A percentile compares a stretch with the other conserved stretches of the same genome.
Conservation (phyloP, 2,329 filamentous ascomycete species). For the Paraconiothyrium brasiliense region DNA sequence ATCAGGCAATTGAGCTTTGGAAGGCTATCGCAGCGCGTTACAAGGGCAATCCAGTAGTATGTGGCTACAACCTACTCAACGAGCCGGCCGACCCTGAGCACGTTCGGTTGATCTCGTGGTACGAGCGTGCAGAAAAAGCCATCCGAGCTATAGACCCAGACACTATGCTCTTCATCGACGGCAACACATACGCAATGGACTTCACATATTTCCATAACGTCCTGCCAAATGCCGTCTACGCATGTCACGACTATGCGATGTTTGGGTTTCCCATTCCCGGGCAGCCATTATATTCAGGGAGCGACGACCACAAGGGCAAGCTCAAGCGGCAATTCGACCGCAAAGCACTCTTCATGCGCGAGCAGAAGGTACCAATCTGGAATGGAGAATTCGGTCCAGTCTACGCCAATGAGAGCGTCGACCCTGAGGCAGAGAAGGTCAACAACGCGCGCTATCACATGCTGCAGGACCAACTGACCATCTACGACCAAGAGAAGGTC, state of each 20-base stretch:
- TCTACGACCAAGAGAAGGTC: conserved; percentile 23
- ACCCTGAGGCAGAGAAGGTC: conserved; percentile 15
- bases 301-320: conserved; percentile 51
- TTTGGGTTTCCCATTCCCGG: conserved; percentile 56
- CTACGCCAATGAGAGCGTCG: conserved; percentile 20
- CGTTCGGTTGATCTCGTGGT: conserved; percentile 21
- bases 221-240: conserved; percentile 58
- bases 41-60: conserved; percentile 19
- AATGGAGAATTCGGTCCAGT: conserved; percentile 30
- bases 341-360: conserved; percentile 26
- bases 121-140: conserved; percentile 26
- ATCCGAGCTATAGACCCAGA: conserved; percentile 40
- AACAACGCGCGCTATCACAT: conserved; percentile 20
- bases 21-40: conserved; percentile 21
- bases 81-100: conserved; percentile 28
- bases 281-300: conserved; percentile 50
- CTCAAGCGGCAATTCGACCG: conserved; percentile 37
- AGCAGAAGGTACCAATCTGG: conserved; percentile 23
- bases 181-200: conserved; percentile 65
- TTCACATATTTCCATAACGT: conserved; percentile 39
- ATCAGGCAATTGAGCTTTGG: conserved; percentile 24
- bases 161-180: conserved; percentile 61
- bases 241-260: conserved; percentile 55
- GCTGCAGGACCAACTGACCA: conserved; percentile 21
- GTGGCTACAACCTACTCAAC: conserved; percentile 29